Evolutionary conservation across 805 yeast genomes (phyloP).

Genomic region (Starmerella sirachaensis): DNA sequence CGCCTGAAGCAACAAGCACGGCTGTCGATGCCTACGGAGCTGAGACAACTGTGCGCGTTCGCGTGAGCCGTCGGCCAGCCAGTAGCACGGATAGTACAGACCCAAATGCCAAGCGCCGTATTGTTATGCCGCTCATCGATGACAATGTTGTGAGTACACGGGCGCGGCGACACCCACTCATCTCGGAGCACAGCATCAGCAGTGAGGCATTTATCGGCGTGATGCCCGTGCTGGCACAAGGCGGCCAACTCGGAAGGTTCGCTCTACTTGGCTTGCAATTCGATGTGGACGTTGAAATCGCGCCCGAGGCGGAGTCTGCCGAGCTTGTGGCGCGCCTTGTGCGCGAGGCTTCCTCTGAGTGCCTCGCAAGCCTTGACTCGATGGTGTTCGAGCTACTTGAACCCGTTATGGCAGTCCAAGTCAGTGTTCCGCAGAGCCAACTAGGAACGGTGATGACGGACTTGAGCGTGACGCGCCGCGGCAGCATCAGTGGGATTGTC

Average conservation of each 20-base stretch:
- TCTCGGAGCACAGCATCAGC: constrained; percentile 25
- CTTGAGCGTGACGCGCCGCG: constrained; percentile 64
- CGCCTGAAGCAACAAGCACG: constrained; percentile 5
- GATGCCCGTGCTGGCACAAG: constrained; percentile 34
- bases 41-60: constrained; percentile 8
- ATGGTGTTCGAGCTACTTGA: constrained; percentile 50
- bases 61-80: no score
- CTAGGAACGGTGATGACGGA: constrained; percentile 80
- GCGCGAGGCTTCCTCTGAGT: constrained; percentile 35
- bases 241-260: constrained; percentile 33
- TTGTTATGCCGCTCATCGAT: constrained; percentile 9
- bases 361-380: constrained; percentile 25
- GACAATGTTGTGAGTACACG: constrained; percentile 1
- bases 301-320: constrained; percentile 36
- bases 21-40: constrained; percentile 9
- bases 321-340: constrained; percentile 36
- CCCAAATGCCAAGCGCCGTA: no score
- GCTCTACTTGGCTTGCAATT: constrained; percentile 53
- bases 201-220: constrained; percentile 26
- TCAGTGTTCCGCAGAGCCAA: constrained; percentile 50
- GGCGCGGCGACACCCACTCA: constrained; percentile 21
- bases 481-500: constrained; percentile 57
- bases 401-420: constrained; percentile 71
- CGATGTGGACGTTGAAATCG: constrained; percentile 43
- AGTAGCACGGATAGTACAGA: no score